Evolutionary conservation across 768 basidiomycete species (phyloP), one percentile per base, ranked within the genome.

Genomic region (Pluteus cervinus): DNA sequence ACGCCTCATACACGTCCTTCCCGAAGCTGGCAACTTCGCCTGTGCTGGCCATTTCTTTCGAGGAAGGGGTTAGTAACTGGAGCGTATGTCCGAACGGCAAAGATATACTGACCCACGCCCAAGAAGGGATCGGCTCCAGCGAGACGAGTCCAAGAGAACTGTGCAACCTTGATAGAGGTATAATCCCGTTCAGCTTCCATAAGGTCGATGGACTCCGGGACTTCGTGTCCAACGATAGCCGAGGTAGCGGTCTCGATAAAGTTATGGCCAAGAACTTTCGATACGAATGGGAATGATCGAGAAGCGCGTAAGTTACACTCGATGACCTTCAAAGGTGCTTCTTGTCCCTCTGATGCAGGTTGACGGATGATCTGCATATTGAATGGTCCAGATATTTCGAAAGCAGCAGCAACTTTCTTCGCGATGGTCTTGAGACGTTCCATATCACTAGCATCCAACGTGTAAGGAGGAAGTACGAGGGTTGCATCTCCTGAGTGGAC

Each of bases 351-450:
- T 16, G 69, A 69, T 2, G 75, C 61, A 8, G 69, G 71, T 57
- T 90, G 89, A 56, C 86, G 79, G 66, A 99, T 98, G 59, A 99
- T 78, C 61, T 99, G 96, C 93, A 99, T 99, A 61, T 99, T 99
- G 81, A 81, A 99, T 5, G 96, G 96, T 24, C 96, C 96, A 18
- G 91, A 96, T 37, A 99, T 98, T 52, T 96, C 73, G 62, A 98
- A 96, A 7, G 92, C 96, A 25, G 72, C 69, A 23, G 91, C 94
- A 44, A 99, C 93, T 66, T 96, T 97, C 60, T 88, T 78, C 0
- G 94, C 90, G 43, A 98, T 97, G 35, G 72, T 75, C 69, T 97
- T 98, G 45, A 97, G 70, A 41, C 92, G 88, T 7, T 69, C 70
- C 67, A 99, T 80, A 50, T 98, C 96, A 18, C 55, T 53, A 30